A percentile compares a stretch with the other conserved stretches of the same genome.
These are phyloP conservation scores for Friedmanniomyces endolithicus DNA, from an alignment of 495 filamentous ascomycete species.

Conservation along the genomic window DNA sequence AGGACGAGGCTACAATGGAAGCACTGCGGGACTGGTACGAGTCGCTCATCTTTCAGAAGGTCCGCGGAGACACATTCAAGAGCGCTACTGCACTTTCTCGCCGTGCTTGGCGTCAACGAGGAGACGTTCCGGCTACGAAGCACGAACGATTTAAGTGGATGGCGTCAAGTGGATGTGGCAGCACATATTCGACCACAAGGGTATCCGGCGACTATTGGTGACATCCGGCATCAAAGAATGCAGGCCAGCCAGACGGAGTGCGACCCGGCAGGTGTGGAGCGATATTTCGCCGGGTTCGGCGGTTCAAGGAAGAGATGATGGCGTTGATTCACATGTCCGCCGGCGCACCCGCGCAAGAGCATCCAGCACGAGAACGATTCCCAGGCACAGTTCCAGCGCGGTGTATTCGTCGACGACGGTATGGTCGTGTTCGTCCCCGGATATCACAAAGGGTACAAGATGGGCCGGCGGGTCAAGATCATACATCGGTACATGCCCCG, in stretches of 20 bases:
- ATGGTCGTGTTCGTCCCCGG: constrained; percentile 10
- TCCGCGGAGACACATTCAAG: constrained; percentile 5
- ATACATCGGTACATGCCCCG: constrained; percentile 3
- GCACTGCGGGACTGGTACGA: background rate
- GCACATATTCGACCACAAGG: background rate
- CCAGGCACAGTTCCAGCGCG: background rate
- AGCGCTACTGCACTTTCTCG: constrained; percentile 12
- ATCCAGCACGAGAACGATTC: constrained; percentile 3
- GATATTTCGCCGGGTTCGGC: constrained; percentile 1
- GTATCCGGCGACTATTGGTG: no score
- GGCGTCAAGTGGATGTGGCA: background rate
- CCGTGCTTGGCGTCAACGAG: constrained; percentile 7
- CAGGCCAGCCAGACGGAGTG: background rate
- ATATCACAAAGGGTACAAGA: constrained; percentile 11
- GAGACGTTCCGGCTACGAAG: background rate
- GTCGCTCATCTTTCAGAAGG: constrained; percentile 10
- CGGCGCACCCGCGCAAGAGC: constrained; percentile 9
- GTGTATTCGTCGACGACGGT: constrained; percentile 7
- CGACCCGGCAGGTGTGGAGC: background rate
- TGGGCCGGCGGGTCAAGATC: constrained; percentile 6
- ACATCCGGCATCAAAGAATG: background rate
- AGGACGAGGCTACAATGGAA: constrained; percentile 1
- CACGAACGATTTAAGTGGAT: constrained; percentile 1
- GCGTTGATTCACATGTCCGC: constrained; percentile 8
- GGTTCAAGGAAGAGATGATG: constrained; percentile 7